Conservation (phyloP, 176 grass and related monocot genomes). For the Lolium perenne region DNA sequence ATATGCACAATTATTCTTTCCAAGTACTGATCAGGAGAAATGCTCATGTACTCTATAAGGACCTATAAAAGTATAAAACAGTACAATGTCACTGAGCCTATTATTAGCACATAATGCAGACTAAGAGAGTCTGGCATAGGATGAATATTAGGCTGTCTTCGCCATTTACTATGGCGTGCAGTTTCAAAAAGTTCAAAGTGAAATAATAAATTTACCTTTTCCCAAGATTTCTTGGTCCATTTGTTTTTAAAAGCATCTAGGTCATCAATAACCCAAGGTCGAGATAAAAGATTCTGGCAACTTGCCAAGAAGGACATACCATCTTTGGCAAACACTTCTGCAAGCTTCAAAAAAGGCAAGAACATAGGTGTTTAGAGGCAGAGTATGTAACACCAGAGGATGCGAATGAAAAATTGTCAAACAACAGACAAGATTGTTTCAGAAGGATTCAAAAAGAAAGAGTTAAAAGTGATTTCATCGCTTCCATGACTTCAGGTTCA, state of each 20-base stretch:
- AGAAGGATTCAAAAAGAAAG: conserved; percentile 24
- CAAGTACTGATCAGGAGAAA: background rate
- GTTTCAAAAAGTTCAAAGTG: conserved; percentile 4
- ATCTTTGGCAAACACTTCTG: conserved; percentile 99
- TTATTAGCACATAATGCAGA: conserved; percentile 3
- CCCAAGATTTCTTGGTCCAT: conserved; percentile 86
- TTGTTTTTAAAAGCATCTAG: conserved; percentile 77
- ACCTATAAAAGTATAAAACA: conserved; percentile 1
- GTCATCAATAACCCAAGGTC: conserved; percentile 97
- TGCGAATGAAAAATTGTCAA: conserved; percentile 19
- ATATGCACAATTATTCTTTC: background rate
- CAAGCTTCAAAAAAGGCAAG: conserved; percentile 70
- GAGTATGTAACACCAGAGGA: background rate
- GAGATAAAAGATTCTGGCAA: conserved; percentile 89
- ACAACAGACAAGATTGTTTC: conserved; percentile 9
- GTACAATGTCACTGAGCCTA: conserved; percentile 19
- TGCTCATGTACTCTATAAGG: background rate
- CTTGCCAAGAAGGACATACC: conserved; percentile 96
- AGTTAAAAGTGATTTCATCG: background rate
- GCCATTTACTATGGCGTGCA: background rate
- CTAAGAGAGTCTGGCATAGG: background rate
- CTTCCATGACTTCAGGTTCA: background rate
- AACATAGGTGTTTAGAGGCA: conserved; percentile 27
- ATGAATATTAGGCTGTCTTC: conserved; percentile 19
- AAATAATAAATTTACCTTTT: conserved; percentile 64